Percentiles rank a stretch among this genome's conserved stretches.
Evolutionary conservation across 805 yeast genomes (phyloP).

Genomic region (Kluyveromyces dobzhanskii): DNA sequence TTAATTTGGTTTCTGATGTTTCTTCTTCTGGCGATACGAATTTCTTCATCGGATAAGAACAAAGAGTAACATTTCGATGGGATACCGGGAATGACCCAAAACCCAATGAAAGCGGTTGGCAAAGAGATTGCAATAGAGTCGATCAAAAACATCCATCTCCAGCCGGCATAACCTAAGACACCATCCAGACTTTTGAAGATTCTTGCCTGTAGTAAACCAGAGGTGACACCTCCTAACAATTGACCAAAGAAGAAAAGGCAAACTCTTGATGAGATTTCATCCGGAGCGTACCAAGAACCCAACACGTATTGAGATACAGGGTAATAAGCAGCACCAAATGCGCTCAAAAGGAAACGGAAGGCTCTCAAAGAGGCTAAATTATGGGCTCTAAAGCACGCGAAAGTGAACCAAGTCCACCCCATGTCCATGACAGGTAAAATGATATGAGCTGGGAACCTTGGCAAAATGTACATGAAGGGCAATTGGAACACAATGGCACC

Average conservation of each 20-base stretch:
- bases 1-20: slow-evolving; percentile 30
- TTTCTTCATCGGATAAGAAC: slow-evolving; percentile 51
- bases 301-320: slow-evolving; percentile 53
- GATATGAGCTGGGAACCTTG: slow-evolving; percentile 44
- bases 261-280: slow-evolving; percentile 55
- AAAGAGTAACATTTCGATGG: slow-evolving; percentile 52
- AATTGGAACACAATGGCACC: slow-evolving; percentile 58
- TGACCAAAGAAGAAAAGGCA: slow-evolving; percentile 52
- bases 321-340: slow-evolving; percentile 60
- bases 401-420: slow-evolving; percentile 62
- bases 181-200: slow-evolving; percentile 35
- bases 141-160: slow-evolving; percentile 64
- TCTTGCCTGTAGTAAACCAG: slow-evolving; percentile 44
- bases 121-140: slow-evolving; percentile 47
- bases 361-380: slow-evolving; percentile 47
- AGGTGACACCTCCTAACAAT: slow-evolving; percentile 40
- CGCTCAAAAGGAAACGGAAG: slow-evolving; percentile 57
- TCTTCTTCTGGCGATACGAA: slow-evolving; percentile 40
- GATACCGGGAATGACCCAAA: slow-evolving; percentile 46
- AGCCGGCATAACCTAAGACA: slow-evolving; percentile 40
- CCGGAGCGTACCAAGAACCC: slow-evolving; percentile 54
- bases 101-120: slow-evolving; percentile 43
- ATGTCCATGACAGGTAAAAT: slow-evolving; percentile 47
- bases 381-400: slow-evolving; percentile 43
- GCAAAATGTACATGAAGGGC: slow-evolving; percentile 56